Conservation (phyloP, 2,329 filamentous ascomycete genomes). For the Basipetospora chlamydospora region DNA sequence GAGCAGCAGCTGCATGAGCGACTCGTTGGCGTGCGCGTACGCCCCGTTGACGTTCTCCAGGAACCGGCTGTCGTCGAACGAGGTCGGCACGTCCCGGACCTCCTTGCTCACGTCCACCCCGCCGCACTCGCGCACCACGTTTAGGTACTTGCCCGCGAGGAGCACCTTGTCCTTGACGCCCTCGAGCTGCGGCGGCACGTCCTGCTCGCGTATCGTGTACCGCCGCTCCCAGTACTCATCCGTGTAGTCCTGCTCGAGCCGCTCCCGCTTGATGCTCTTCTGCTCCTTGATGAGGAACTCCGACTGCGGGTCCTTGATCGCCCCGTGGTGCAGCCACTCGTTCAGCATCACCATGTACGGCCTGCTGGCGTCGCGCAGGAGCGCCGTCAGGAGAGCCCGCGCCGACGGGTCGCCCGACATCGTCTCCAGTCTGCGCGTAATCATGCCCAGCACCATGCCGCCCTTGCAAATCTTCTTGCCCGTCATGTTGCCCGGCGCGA, state of each 20-base stretch:
- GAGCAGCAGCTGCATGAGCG: slow-evolving; percentile 75
- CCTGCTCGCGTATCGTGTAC: slow-evolving; percentile 84
- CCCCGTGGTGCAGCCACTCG: slow-evolving; percentile 93
- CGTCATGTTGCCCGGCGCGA: slow-evolving; percentile 62
- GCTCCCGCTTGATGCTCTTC: slow-evolving; percentile 82
- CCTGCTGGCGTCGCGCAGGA: slow-evolving; percentile 75
- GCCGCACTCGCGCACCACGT: slow-evolving; percentile 92
- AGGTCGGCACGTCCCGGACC: slow-evolving; percentile 74
- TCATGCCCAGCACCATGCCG: slow-evolving; percentile 79
- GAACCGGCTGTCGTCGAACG: slow-evolving; percentile 84
- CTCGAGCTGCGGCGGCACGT: slow-evolving; percentile 84
- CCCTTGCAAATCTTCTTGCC: slow-evolving; percentile 92
- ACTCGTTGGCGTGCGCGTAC: slow-evolving; percentile 91
- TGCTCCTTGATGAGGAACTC: slow-evolving; percentile 95
- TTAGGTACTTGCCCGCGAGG: slow-evolving; percentile 91
- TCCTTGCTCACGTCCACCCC: slow-evolving; percentile 87
- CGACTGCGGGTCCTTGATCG: slow-evolving; percentile 82
- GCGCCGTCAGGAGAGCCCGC: slow-evolving; percentile 61
- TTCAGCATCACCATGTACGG: slow-evolving; percentile 98
- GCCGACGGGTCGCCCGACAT: slow-evolving; percentile 92
- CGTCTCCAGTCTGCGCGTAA: slow-evolving; percentile 70
- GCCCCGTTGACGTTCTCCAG: slow-evolving; percentile 91
- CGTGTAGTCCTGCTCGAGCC: slow-evolving; percentile 89
- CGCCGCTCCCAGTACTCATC: slow-evolving; percentile 99
- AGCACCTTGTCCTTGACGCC: slow-evolving; percentile 87